Percentiles rank a stretch among this genome's conserved stretches.
These are phyloP conservation scores for Leccinum uliginosum DNA, from an alignment of 768 basidiomycete genomes.

Conservation along the genomic window DNA sequence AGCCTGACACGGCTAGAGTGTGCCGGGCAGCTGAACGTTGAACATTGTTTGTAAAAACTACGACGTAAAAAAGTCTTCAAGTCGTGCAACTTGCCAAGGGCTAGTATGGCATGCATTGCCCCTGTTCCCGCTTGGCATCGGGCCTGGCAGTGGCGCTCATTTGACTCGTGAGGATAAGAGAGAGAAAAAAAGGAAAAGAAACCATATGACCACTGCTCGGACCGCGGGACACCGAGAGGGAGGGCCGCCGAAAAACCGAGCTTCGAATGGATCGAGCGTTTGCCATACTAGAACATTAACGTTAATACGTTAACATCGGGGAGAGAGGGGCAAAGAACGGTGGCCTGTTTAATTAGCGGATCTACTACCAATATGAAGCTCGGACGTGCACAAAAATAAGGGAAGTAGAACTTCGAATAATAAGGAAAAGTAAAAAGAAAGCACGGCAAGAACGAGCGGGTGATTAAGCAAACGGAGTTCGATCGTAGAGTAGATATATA, in stretches of 20 bases:
- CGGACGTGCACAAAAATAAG: constrained; percentile 1
- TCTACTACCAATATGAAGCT: constrained; percentile 17
- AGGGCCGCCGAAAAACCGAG: background rate
- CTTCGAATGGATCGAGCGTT: background rate
- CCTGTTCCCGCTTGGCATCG: background rate
- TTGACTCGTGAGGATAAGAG: background rate
- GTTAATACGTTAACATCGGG: background rate
- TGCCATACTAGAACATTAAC: background rate
- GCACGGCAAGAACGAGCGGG: constrained; percentile 2
- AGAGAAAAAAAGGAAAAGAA: background rate
- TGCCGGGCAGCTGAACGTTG: background rate
- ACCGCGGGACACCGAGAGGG: background rate
- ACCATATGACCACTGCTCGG: background rate
- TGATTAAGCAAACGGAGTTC: constrained; percentile 23
- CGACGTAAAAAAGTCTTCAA: background rate
- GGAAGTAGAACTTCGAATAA: background rate
- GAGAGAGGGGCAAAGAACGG: background rate
- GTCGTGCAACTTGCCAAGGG: no score
- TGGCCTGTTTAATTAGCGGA: constrained; percentile 10
- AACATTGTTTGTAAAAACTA: background rate
- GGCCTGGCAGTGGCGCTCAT: background rate
- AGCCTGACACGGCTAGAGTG: background rate
- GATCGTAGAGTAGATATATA: constrained; percentile 9
- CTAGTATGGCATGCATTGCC: background rate
- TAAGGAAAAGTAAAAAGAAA: constrained; percentile 3